A percentile compares a stretch with the other conserved stretches of the same genome.
Conservation (phyloP, 768 basidiomycete species). For the Leccinum uliginosum region DNA sequence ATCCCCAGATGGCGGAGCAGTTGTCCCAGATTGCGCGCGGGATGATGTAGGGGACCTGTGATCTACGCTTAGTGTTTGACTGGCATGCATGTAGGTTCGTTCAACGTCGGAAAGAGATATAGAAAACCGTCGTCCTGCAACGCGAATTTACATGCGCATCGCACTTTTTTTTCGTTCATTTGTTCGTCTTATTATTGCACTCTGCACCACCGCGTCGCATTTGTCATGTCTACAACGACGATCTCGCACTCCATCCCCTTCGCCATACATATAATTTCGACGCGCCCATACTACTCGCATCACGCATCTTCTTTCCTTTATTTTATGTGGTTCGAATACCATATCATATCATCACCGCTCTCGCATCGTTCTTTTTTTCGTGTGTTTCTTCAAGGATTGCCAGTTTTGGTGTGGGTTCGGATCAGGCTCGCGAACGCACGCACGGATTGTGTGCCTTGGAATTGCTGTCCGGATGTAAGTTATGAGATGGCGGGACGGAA, state of each 20-base stretch:
- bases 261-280: not conserved
- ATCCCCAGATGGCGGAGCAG: constrained; percentile 80
- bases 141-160: not conserved
- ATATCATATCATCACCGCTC: not conserved
- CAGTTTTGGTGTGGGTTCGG: not conserved
- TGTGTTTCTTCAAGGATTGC: not conserved
- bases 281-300: not conserved
- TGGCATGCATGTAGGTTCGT: constrained; percentile 8
- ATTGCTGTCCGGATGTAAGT: too few relatives aligned
- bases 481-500: too few relatives aligned
- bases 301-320: not conserved
- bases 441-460: not conserved
- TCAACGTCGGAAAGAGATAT: not conserved
- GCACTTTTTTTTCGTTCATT: not conserved
- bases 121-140: not conserved
- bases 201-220: not conserved
- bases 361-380: not conserved
- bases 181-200: not conserved
- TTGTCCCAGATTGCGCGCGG: constrained; percentile 44
- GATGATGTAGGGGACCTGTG: constrained; percentile 28
- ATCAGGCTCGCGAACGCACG: not conserved
- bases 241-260: not conserved
- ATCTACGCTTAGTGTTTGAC: not conserved
- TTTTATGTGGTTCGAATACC: not conserved
- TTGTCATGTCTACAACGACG: not conserved